Evolutionary conservation across 768 basidiomycete species (phyloP), one percentile per base, ranked within the genome.

Genomic region (Lentinula detonsa): DNA sequence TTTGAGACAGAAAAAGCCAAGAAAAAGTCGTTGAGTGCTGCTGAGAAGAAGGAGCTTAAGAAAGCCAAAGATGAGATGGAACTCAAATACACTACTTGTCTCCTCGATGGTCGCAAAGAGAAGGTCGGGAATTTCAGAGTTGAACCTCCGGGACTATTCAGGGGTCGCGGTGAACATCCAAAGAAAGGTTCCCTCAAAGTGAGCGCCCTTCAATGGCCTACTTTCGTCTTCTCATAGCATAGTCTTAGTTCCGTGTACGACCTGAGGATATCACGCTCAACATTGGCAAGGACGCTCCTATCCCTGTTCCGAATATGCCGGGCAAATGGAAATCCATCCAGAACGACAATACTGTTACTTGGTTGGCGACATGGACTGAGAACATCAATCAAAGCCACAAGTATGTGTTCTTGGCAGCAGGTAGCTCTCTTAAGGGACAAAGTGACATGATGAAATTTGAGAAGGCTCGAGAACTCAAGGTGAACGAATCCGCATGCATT

Each of bases 311-410:
- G 4, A 98, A 97, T 65, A 86, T 90, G 70, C 87, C 94, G 18
- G 96, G 97, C 48, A 82, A 85, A 46, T 99, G 97, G 97, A 94
- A 91, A 71, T 79, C 81, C 3, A 78, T 97, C 21, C 81, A 85
- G 10, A 93, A 98, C 69, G 95, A 98, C 70, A 88, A 95, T 65
- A 98, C 94, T 2, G 97, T 98, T 31, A 98, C 97, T 11, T 99
- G 97, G 97, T 81, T 99, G 52, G 97, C 97, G 4, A 95, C 91
- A 60, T 99, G 97, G 97, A 95, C 94, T 50, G 97, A 98, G 74
- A 99, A 99, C 70, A 87, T 98, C 74, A 98, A 98, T 69, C 85
- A 87, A 62, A 92, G 89, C 69, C 87, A 91, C 73, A 98, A 98
- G 76, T 99, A 99, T 70, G 97, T 99, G 59, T 98, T 98, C 81